phyloP scores from a whole-genome alignment of 2,329 filamentous ascomycete genomes.

The Trichoderma brevicompactum region DNA sequence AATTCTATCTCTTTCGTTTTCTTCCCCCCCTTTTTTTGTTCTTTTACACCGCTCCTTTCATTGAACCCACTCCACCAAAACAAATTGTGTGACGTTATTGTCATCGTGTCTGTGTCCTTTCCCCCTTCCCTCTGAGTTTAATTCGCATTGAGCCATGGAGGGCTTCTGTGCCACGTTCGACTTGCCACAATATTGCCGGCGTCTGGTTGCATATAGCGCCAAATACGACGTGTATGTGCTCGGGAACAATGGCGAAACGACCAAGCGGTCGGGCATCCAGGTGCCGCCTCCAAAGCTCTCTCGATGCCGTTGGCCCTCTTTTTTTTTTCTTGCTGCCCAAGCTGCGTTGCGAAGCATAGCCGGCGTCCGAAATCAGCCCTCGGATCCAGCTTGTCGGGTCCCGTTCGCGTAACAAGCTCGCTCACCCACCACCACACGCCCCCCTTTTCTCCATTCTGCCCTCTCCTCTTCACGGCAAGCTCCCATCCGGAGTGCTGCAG shows the following conservation, averaged over 20 bases:
- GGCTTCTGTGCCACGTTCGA: not conserved
- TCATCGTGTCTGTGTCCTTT: not conserved
- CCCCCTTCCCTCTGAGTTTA: not conserved
- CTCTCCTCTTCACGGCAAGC: not conserved
- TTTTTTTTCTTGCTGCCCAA: not conserved
- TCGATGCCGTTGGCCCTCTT: slow-evolving; percentile 10
- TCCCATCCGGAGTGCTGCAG: slow-evolving; percentile 10
- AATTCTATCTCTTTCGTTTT: not conserved
- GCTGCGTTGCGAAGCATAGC: not conserved
- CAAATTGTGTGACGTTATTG: not conserved
- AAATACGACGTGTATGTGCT: not conserved
- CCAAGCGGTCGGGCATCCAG: slow-evolving; percentile 6
- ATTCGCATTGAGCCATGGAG: not conserved
- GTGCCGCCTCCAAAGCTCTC: not conserved
- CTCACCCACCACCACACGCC: not conserved
- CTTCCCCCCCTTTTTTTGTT: not conserved
- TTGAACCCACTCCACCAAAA: not conserved
- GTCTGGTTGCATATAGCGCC: not conserved
- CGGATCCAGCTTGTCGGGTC: slow-evolving; percentile 28
- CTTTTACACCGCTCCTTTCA: not conserved
- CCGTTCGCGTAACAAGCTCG: not conserved
- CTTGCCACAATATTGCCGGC: not conserved
- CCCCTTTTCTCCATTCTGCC: not conserved
- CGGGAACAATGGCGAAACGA: not conserved
- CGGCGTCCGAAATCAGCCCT: not conserved